These are phyloP conservation scores for Hippophae rhamnoides DNA, from an alignment of 306 rosid genomes.

Conservation along the genomic window DNA sequence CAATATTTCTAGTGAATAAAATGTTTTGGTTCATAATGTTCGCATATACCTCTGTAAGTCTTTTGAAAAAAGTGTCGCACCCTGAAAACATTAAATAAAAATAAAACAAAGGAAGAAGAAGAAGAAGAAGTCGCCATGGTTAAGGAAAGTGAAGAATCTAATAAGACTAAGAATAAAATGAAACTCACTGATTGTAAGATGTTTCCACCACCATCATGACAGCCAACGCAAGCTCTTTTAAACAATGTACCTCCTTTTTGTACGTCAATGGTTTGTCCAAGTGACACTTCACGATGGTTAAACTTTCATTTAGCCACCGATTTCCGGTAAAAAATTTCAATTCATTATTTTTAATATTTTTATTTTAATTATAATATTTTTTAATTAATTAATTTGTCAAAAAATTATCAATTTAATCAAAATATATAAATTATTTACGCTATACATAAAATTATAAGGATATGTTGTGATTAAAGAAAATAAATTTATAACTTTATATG, in stretches of 20 bases:
- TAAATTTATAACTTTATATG: too few relatives aligned
- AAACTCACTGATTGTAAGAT: constrained; percentile 71
- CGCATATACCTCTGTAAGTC: constrained; percentile 64
- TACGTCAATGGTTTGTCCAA: constrained; percentile 53
- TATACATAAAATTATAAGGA: too few relatives aligned
- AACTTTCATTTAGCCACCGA: too few relatives aligned
- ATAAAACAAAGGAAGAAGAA: not conserved
- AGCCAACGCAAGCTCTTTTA: constrained; percentile 71
- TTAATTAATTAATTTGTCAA: too few relatives aligned
- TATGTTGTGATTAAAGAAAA: too few relatives aligned
- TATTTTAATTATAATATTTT: too few relatives aligned
- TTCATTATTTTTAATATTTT: too few relatives aligned
- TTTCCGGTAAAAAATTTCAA: too few relatives aligned
- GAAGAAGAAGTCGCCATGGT: not conserved
- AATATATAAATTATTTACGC: too few relatives aligned
- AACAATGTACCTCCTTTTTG: constrained; percentile 70
- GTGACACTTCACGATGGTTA: constrained; percentile 31
- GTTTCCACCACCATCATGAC: constrained; percentile 86
- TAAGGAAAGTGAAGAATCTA: not conserved
- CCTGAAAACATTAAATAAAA: constrained; percentile 33
- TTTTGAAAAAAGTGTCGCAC: constrained; percentile 60
- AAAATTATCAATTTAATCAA: too few relatives aligned
- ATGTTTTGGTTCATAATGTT: too few relatives aligned
- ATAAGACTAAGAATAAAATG: not conserved
- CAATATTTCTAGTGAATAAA: too few relatives aligned